Evolutionary conservation across 1,284 basidiomycete genomes (phyloP).

Genomic region (Papiliotrema fonsecae): DNA sequence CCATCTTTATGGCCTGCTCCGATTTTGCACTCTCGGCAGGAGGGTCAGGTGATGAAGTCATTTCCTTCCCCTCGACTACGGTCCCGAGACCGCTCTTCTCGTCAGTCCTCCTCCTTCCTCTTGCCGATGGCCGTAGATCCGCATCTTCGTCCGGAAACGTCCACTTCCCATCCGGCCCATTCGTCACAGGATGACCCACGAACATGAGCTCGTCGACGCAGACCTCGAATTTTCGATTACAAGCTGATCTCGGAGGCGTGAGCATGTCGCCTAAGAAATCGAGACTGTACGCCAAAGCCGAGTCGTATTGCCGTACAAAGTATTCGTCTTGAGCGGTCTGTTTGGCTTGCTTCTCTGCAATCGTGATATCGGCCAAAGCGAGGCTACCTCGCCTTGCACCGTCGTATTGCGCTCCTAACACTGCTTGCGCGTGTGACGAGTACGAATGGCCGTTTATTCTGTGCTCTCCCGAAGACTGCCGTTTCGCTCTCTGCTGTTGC

Average conservation of each 20-base stretch:
- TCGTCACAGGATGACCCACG: conserved; percentile 87
- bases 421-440: too few species aligned
- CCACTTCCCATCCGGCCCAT: conserved; percentile 69
- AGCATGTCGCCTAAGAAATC: conserved; percentile 78
- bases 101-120: conserved; percentile 12
- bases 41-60: background rate
- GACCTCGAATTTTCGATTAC: conserved; percentile 92
- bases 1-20: background rate
- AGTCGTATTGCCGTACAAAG: conserved; percentile 35
- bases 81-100: conserved; percentile 16
- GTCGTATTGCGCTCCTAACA: background rate
- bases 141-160: conserved; percentile 26
- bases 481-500: background rate
- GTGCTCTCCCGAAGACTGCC: too few species aligned
- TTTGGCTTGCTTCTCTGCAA: background rate
- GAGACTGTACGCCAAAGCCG: conserved; percentile 66
- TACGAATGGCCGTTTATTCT: too few species aligned
- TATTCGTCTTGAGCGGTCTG: conserved; percentile 7
- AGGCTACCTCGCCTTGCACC: background rate
- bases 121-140: conserved; percentile 9
- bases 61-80: conserved; percentile 19
- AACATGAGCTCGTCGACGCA: conserved; percentile 90
- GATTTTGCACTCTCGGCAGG: too few species aligned
- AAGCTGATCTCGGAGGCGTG: conserved; percentile 71
- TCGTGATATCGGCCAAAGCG: background rate